Evolutionary conservation across 176 grass and related monocot genomes (phyloP).

Genomic region (Eremochloa ophiuroides): DNA sequence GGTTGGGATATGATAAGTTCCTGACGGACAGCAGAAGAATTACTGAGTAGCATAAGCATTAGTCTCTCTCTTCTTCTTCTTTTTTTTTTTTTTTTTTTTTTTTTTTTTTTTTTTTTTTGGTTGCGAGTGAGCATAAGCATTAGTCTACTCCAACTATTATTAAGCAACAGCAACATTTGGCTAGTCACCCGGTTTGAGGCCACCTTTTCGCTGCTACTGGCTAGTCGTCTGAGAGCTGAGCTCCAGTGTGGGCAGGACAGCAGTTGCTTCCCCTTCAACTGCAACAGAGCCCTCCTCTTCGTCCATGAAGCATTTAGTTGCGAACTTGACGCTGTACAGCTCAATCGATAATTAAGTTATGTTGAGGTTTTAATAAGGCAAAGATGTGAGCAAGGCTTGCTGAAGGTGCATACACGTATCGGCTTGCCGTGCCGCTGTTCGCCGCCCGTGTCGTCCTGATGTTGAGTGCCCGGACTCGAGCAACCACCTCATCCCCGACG

Average conservation of each 20-base stretch:
- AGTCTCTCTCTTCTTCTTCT: too few relatives aligned
- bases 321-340: constrained; percentile 42
- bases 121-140: too few relatives aligned
- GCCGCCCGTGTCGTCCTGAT: neutral
- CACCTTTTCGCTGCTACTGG: neutral
- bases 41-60: neutral
- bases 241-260: constrained; percentile 45
- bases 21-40: neutral
- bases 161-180: neutral
- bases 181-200: neutral
- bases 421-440: neutral
- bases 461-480: constrained; percentile 43
- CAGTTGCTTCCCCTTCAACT: constrained; percentile 55
- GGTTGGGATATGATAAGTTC: neutral
- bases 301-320: constrained; percentile 60
- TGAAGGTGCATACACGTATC: constrained; percentile 31
- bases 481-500: constrained; percentile 46
- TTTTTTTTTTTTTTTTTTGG: too few relatives aligned
- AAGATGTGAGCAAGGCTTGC: neutral
- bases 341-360: neutral
- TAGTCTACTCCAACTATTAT: neutral
- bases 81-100: too few relatives aligned
- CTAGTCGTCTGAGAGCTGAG: neutral
- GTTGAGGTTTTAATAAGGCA: neutral
- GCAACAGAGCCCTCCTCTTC: constrained; percentile 24